These are phyloP conservation scores for Rhododendron williamsianum DNA, from an alignment of 148 eudicot species.

Conservation along the genomic window DNA sequence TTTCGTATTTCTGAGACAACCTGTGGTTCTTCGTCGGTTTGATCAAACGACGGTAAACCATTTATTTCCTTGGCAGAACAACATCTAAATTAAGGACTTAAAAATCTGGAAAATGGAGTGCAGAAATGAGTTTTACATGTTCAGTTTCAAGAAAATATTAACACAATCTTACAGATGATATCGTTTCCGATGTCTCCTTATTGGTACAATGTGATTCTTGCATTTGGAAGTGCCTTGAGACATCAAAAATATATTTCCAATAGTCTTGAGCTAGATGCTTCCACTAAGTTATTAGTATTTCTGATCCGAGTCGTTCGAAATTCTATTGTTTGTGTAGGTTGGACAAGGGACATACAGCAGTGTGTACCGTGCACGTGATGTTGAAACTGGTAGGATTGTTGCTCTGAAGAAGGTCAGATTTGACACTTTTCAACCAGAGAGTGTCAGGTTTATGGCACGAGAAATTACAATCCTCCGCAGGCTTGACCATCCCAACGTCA, in stretches of 20 bases:
- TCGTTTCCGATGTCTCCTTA: neutral
- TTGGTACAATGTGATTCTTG: neutral
- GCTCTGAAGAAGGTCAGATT: conserved; percentile 92
- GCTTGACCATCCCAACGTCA: conserved; percentile 84
- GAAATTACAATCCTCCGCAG: conserved; percentile 79
- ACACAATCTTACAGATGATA: neutral
- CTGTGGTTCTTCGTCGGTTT: neutral
- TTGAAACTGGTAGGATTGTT: conserved; percentile 57
- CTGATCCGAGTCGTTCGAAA: neutral
- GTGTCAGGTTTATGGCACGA: conserved; percentile 88
- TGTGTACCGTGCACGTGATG: conserved; percentile 71
- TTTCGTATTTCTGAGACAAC: neutral
- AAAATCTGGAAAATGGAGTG: neutral
- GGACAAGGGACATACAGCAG: conserved; percentile 98
- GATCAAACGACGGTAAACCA: neutral
- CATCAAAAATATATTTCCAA: neutral
- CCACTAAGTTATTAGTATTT: neutral
- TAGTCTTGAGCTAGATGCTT: neutral
- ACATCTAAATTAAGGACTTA: neutral
- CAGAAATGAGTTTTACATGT: neutral
- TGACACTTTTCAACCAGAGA: conserved; percentile 75
- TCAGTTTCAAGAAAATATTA: neutral
- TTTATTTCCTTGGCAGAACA: neutral
- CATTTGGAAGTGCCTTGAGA: neutral
- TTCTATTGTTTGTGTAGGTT: conserved; percentile 35